Conservation (phyloP, 768 basidiomycete species). For the Hirschioporus abietinus region DNA sequence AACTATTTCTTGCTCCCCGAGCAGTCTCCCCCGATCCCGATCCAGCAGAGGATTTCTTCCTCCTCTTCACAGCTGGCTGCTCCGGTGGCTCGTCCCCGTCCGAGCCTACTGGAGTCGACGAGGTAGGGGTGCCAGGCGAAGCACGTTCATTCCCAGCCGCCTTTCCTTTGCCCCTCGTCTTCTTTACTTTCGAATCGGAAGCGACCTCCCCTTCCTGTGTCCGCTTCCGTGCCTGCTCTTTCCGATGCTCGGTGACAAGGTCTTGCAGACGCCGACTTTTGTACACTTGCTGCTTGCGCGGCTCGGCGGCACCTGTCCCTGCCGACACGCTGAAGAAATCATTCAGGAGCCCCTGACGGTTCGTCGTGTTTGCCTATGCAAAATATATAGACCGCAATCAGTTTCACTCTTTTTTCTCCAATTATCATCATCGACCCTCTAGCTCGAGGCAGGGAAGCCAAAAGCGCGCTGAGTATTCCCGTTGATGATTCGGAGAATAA, state of each 20-base stretch:
- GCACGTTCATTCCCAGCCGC: not conserved
- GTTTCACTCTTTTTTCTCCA: not conserved
- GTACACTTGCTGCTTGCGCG: constrained; percentile 76
- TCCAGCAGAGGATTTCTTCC: not conserved
- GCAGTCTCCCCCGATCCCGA: not conserved
- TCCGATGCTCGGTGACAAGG: constrained; percentile 77
- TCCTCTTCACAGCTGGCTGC: not conserved
- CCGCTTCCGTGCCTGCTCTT: constrained; percentile 17
- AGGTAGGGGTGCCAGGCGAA: not conserved
- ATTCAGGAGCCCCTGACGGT: constrained; percentile 73
- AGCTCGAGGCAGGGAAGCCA: not conserved
- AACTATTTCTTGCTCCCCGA: not conserved
- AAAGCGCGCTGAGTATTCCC: not conserved
- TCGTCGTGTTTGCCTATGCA: constrained; percentile 51
- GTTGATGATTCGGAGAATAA: not conserved
- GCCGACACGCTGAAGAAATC: constrained; percentile 68
- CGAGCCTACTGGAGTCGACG: not conserved
- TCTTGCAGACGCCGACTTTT: constrained; percentile 83
- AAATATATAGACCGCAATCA: not conserved
- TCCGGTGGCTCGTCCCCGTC: not conserved
- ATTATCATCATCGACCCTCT: not conserved
- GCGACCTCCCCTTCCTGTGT: not conserved
- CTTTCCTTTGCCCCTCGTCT: not conserved
- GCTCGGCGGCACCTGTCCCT: constrained; percentile 67
- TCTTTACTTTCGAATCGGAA: not conserved